These are phyloP conservation scores for Chaetomium sp. DNA, from an alignment of 2,329 filamentous ascomycete species.

Conservation along the genomic window DNA sequence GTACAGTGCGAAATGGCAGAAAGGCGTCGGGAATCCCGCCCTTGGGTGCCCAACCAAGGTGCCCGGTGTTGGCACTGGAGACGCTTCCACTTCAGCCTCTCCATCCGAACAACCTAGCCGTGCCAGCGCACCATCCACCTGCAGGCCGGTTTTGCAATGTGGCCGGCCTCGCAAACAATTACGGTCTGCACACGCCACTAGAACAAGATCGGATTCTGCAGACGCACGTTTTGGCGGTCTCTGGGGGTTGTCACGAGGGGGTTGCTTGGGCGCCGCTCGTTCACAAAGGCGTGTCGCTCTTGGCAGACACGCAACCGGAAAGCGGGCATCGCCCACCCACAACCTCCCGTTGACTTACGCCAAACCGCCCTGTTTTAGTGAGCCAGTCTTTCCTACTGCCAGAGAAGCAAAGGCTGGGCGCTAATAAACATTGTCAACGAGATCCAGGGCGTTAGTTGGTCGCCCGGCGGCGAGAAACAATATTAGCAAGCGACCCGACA, in stretches of 20 bases:
- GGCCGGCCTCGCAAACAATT: background rate
- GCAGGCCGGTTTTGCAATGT: slow-evolving; percentile 1
- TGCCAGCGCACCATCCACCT: slow-evolving; percentile 11
- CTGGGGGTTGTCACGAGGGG: slow-evolving; percentile 15
- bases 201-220: background rate
- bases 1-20: slow-evolving; percentile 25
- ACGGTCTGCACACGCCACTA: background rate
- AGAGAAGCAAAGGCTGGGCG: background rate
- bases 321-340: background rate
- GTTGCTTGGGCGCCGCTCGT: background rate
- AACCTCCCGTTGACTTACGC: background rate
- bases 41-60: slow-evolving; percentile 29
- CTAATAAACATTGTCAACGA: background rate
- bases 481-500: background rate
- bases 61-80: slow-evolving; percentile 21
- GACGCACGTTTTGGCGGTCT: slow-evolving; percentile 4
- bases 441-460: background rate
- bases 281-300: background rate
- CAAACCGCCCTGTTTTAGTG: background rate
- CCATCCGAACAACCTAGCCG: slow-evolving; percentile 21
- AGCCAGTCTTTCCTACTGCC: background rate
- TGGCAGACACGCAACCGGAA: slow-evolving; percentile 11
- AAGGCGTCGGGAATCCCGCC: slow-evolving; percentile 18
- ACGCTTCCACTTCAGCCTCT: slow-evolving; percentile 16
- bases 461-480: background rate